A percentile compares a stretch with the other conserved stretches of the same genome.
Conservation (phyloP, 2,329 filamentous ascomycete species). For the Sclerotinia subarctica region DNA sequence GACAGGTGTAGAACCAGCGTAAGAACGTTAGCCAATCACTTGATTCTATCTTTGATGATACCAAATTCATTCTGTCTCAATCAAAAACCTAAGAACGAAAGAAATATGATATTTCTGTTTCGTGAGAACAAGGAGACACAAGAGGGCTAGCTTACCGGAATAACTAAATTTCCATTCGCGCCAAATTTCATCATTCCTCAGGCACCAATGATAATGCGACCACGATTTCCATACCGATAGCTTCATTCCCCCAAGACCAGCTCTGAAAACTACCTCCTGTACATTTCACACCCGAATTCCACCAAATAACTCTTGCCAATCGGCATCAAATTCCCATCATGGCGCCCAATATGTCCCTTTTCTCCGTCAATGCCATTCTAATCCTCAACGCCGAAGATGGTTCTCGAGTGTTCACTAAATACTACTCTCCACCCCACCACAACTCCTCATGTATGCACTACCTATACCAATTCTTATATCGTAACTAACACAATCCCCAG, state of each 20-base stretch:
- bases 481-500: background rate
- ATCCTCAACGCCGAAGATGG: constrained; percentile 84
- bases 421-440: constrained; percentile 71
- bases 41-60: background rate
- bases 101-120: background rate
- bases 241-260: constrained; percentile 10
- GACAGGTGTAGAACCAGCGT: background rate
- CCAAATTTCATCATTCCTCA: background rate
- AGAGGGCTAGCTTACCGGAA: background rate
- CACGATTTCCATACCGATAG: constrained; percentile 21
- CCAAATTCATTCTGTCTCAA: background rate
- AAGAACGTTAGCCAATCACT: background rate
- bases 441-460: constrained; percentile 35
- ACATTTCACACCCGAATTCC: background rate
- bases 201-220: constrained; percentile 15
- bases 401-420: constrained; percentile 89
- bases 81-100: background rate
- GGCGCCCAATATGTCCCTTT: constrained; percentile 72
- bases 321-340: constrained; percentile 45
- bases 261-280: background rate
- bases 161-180: background rate
- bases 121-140: no score
- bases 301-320: background rate
- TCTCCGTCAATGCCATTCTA: constrained; percentile 73
- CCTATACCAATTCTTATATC: constrained; percentile 50